Conservation (phyloP, 495 filamentous ascomycete species). For the Penicillium atrosanguineum region DNA sequence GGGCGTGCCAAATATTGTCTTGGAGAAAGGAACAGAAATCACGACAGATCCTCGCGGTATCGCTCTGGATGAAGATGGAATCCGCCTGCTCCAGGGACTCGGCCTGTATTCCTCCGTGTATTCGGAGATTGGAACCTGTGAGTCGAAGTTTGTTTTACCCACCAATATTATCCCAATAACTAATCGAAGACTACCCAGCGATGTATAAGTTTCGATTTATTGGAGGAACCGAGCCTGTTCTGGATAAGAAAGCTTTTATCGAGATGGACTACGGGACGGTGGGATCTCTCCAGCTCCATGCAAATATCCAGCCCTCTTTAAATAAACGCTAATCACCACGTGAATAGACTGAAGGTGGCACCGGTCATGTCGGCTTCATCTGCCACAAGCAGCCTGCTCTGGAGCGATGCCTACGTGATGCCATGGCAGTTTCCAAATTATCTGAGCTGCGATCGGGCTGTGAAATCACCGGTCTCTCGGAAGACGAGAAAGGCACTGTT, state of each 20-base stretch:
- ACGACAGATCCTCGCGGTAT: constrained; percentile 50
- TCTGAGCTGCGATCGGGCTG: constrained; percentile 35
- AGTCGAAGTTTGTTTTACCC: constrained; percentile 3
- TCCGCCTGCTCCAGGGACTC: constrained; percentile 42
- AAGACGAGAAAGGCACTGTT: constrained; percentile 27
- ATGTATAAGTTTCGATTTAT: constrained; percentile 33
- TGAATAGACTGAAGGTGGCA: constrained; percentile 29
- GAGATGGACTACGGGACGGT: constrained; percentile 32
- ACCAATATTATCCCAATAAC: neutral
- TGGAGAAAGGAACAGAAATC: constrained; percentile 44
- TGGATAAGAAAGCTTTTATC: constrained; percentile 24
- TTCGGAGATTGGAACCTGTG: constrained; percentile 30
- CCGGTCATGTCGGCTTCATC: constrained; percentile 36
- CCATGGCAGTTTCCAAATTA: constrained; percentile 21
- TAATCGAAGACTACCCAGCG: constrained; percentile 6
- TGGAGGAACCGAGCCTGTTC: constrained; percentile 18
- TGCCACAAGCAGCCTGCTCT: constrained; percentile 29
- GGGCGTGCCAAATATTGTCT: constrained; percentile 28
- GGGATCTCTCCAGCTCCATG: neutral
- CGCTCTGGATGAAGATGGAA: constrained; percentile 48
- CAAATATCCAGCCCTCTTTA: neutral
- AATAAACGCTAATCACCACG: no score
- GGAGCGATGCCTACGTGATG: constrained; percentile 24
- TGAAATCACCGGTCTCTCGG: constrained; percentile 23
- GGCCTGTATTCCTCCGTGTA: constrained; percentile 41